Percentiles rank a stretch among this genome's conserved stretches.
Evolutionary conservation across 2,329 filamentous ascomycete species (phyloP).

Genomic region (Arthroderma sp.): DNA sequence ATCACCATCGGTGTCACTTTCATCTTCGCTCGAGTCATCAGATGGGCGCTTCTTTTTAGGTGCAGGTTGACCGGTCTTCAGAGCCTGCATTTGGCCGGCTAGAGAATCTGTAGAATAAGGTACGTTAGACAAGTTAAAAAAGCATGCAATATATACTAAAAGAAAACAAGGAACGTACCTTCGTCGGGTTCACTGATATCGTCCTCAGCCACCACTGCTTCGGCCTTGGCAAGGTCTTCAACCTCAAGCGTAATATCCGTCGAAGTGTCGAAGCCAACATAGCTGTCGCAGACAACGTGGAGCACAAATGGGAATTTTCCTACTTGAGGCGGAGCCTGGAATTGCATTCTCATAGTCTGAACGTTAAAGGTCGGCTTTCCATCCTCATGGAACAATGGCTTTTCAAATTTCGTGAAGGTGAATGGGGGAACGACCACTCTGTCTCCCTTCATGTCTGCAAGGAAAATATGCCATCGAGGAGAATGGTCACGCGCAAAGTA

Average conservation of each 20-base stretch:
- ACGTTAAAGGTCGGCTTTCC: conserved; percentile 86
- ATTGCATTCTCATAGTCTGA: conserved; percentile 94
- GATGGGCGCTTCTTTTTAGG: conserved; percentile 40
- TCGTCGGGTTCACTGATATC: conserved; percentile 98
- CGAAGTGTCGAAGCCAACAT: conserved; percentile 86
- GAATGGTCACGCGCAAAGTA: conserved; percentile 82
- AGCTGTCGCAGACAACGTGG: conserved; percentile 88
- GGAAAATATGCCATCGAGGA: conserved; percentile 86
- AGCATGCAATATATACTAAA: background rate
- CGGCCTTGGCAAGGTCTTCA: conserved; percentile 76
- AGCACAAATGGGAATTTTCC: conserved; percentile 92
- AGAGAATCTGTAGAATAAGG: conserved; percentile 53
- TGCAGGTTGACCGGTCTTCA: conserved; percentile 54
- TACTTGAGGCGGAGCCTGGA: conserved; percentile 81
- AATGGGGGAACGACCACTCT: conserved; percentile 96
- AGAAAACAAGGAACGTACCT: conserved; percentile 47
- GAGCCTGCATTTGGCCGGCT: conserved; percentile 77
- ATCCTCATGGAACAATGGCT: conserved; percentile 65
- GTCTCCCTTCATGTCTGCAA: conserved; percentile 84
- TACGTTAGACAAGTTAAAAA: conserved; percentile 17
- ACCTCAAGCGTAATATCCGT: conserved; percentile 80
- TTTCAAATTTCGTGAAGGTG: conserved; percentile 85
- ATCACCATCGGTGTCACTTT: conserved; percentile 52
- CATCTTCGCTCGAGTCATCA: conserved; percentile 51
- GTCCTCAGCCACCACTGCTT: conserved; percentile 67